phyloP scores from a whole-genome alignment of 139 green algal genomes.

The Pleodorina starrii region DNA sequence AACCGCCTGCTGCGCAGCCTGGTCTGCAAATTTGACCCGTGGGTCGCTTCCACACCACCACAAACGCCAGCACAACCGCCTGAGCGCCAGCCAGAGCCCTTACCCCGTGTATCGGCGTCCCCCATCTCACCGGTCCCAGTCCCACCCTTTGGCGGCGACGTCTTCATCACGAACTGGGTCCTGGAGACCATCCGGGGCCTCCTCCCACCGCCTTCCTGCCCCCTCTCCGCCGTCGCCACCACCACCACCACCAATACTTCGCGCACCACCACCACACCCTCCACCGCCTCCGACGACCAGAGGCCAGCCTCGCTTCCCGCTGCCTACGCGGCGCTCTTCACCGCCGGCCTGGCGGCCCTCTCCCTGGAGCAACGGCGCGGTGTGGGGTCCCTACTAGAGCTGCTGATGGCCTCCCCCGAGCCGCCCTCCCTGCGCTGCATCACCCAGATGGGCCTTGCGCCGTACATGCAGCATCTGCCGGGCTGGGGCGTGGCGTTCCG shows the following conservation, averaged over 20 bases:
- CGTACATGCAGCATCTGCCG: too few species aligned
- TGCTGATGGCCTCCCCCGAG: conserved; percentile 30
- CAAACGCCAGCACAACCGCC: neutral
- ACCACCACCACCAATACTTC: neutral
- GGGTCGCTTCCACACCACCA: too few species aligned
- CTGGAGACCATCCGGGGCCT: neutral
- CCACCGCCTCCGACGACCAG: too few species aligned
- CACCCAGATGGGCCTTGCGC: too few species aligned
- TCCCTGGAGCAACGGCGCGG: neutral
- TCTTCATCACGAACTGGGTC: neutral
- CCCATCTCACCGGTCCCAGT: too few species aligned
- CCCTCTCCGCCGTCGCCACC: too few species aligned
- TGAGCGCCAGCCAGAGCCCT: too few species aligned
- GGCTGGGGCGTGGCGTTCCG: too few species aligned
- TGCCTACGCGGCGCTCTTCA: neutral
- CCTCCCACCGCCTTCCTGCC: too few species aligned
- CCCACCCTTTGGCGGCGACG: neutral
- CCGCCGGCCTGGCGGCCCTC: neutral
- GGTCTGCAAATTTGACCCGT: neutral
- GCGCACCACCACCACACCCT: too few species aligned
- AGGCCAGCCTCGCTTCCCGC: neutral
- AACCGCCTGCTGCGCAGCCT: neutral
- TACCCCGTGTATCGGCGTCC: too few species aligned
- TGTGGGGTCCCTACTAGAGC: conserved; percentile 17
- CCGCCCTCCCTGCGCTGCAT: too few species aligned